A percentile compares a stretch with the other conserved stretches of the same genome.
Conservation (phyloP, 2,329 filamentous ascomycete species). For the Cytospora schulzeri region DNA sequence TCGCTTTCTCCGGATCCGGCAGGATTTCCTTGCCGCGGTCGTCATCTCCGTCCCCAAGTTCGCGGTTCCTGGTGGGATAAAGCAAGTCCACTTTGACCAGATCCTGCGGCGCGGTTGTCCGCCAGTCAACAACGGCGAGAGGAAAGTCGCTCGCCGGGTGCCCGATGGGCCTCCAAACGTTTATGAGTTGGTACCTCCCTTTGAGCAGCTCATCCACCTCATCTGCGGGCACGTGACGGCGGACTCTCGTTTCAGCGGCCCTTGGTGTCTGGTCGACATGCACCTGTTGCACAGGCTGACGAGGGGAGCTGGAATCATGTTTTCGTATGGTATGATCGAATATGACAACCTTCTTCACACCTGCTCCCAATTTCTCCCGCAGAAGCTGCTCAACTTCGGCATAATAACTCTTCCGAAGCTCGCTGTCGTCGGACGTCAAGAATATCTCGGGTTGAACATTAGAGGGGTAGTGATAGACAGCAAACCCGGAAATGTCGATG, state of each 20-base stretch:
- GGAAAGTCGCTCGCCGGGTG: slow-evolving; percentile 64
- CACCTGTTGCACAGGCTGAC: slow-evolving; percentile 69
- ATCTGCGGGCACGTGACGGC: slow-evolving; percentile 57
- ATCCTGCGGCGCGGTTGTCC: slow-evolving; percentile 57
- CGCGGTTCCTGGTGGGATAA: slow-evolving; percentile 53
- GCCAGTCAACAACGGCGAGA: slow-evolving; percentile 67
- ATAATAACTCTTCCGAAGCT: slow-evolving; percentile 62
- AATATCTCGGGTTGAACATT: slow-evolving; percentile 52
- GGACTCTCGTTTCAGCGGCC: slow-evolving; percentile 63
- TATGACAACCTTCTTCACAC: slow-evolving; percentile 63
- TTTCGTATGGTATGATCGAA: slow-evolving; percentile 74
- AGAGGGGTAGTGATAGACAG: slow-evolving; percentile 54
- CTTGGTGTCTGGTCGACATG: slow-evolving; percentile 72
- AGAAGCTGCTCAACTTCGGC: slow-evolving; percentile 61
- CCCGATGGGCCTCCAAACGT: slow-evolving; percentile 70
- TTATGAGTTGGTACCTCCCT: slow-evolving; percentile 67
- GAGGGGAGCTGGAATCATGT: slow-evolving; percentile 53
- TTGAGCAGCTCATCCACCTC: slow-evolving; percentile 60
- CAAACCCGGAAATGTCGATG: slow-evolving; percentile 61
- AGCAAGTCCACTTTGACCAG: slow-evolving; percentile 64
- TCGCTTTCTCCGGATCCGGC: slow-evolving; percentile 47
- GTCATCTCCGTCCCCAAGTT: slow-evolving; percentile 45
- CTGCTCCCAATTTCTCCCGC: slow-evolving; percentile 50
- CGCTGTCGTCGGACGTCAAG: slow-evolving; percentile 48
- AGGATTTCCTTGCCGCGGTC: slow-evolving; percentile 61